Evolutionary conservation across 2,329 filamentous ascomycete species (phyloP), one percentile per base, ranked within the genome.

Genomic region (Cordyceps cateniannulata): DNA sequence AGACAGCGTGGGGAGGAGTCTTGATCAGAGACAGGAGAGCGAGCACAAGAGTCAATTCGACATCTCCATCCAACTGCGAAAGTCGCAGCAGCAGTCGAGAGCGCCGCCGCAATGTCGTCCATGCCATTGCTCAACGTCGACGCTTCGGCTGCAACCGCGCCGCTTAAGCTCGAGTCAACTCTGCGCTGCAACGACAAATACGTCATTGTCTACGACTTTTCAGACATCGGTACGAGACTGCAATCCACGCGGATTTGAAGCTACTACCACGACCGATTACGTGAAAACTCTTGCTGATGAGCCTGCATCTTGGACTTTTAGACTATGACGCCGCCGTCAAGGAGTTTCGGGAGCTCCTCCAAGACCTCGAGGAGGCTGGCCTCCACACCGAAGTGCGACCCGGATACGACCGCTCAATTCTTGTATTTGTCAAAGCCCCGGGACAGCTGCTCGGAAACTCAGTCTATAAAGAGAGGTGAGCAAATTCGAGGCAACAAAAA

Each of bases 311-410:
- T 42, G 1, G 18, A 24, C 20, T 42, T n/a, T 16, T 38, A 77
- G 75, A 75, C 22, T 67, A 67, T 25, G 70, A 75, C 44, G 67
- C 64, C 5, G 74, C 75, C 1, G 60, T 67, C 49, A 64, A 71
- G 20, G 72, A 76, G 50, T 71, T 76, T 56, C 69, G 66, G n/a
- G 62, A 63, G 5, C 78, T 91, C 3, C 76, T 88, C 32, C 73
- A 81, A 29, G 81, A 84, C 44, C 74, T 91, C 38, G 79, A 84
- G 12, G 78, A 79, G 44, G 84, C 86, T 32, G 87, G 88, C 10
- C 76, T 91, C 61, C 81, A 87, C 59, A 87, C 85, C 0, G 87
- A 91, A 72, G 86, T 90, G n/a, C 82, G 89, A 64, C 84, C 85
- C 63, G 88, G 88, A 22, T 83, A 85, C 61, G 83, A 85, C n/a